Percentiles rank a stretch among this genome's conserved stretches.
Conservation (phyloP, 2,329 filamentous ascomycete genomes). For the Aspergillus alliaceus region DNA sequence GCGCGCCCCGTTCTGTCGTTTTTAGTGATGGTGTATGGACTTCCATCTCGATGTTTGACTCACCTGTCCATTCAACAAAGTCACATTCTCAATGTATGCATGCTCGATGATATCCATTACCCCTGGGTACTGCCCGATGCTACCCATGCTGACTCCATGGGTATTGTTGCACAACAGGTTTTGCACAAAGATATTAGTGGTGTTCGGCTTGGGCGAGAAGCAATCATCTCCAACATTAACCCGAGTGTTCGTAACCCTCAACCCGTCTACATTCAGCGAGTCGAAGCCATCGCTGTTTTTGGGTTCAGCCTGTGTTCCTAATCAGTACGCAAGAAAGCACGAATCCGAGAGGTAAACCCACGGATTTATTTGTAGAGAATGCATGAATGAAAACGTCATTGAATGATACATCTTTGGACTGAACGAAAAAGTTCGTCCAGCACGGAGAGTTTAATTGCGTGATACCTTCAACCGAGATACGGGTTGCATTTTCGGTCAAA, state of each 20-base stretch:
- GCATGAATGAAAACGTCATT: conserved; percentile 57
- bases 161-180: conserved; percentile 63
- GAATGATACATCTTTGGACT: conserved; percentile 56
- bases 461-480: conserved; percentile 58
- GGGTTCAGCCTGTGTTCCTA: conserved; percentile 41
- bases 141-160: conserved; percentile 59
- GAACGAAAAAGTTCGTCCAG: conserved; percentile 65
- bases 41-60: not conserved
- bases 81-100: conserved; percentile 60
- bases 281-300: conserved; percentile 67
- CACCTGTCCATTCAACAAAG: conserved; percentile 52
- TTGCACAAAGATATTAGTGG: conserved; percentile 57
- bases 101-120: conserved; percentile 58
- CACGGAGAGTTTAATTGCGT: conserved; percentile 62
- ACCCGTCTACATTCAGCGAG: conserved; percentile 56
- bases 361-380: conserved; percentile 49
- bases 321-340: not conserved
- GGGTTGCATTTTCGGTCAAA: conserved; percentile 61
- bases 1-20: conserved; percentile 53
- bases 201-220: conserved; percentile 62
- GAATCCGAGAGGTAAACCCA: conserved; percentile 6
- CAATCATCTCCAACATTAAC: conserved; percentile 61
- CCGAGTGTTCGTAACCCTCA: conserved; percentile 53
- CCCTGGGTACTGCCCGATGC: conserved; percentile 58
- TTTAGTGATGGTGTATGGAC: conserved; percentile 19